Evolutionary conservation across 2,329 filamentous ascomycete genomes (phyloP).

Genomic region (Aspergillus thermomutatus): DNA sequence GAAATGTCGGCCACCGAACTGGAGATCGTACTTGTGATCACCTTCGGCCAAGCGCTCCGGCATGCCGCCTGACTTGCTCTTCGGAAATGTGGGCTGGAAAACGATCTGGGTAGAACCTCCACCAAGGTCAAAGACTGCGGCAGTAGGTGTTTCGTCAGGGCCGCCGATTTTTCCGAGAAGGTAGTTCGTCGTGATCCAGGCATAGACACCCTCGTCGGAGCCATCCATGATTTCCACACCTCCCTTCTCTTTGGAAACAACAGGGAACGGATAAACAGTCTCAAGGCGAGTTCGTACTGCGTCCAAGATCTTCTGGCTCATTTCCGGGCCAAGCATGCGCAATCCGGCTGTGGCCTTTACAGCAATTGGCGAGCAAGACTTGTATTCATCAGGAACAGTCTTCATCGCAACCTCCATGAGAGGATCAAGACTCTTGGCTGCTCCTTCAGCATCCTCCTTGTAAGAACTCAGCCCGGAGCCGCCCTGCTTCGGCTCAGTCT

Average conservation of each 20-base stretch:
- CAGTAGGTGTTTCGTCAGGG: slow-evolving; percentile 83
- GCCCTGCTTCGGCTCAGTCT: slow-evolving; percentile 82
- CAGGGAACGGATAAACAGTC: slow-evolving; percentile 87
- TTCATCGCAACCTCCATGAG: slow-evolving; percentile 83
- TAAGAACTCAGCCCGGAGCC: slow-evolving; percentile 81
- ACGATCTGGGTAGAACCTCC: slow-evolving; percentile 98
- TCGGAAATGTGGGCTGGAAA: slow-evolving; percentile 90
- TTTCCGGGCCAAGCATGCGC: slow-evolving; percentile 76
- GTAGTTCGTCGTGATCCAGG: slow-evolving; percentile 99
- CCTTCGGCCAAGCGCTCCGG: slow-evolving; percentile 81
- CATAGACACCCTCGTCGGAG: slow-evolving; percentile 94
- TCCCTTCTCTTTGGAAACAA: slow-evolving; percentile 77
- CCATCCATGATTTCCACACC: slow-evolving; percentile 98
- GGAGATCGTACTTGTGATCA: slow-evolving; percentile 91
- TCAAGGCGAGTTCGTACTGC: slow-evolving; percentile 83
- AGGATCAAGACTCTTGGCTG: slow-evolving; percentile 83
- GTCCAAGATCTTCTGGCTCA: slow-evolving; percentile 77
- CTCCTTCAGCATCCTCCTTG: slow-evolving; percentile 77
- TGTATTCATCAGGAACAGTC: slow-evolving; percentile 81
- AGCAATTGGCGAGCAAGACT: slow-evolving; percentile 89
- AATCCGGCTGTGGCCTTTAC: slow-evolving; percentile 97
- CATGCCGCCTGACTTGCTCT: slow-evolving; percentile 69
- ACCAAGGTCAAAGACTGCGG: slow-evolving; percentile 92
- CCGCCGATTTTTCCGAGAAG: slow-evolving; percentile 95
- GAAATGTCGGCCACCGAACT: slow-evolving; percentile 87